A percentile compares a stretch with the other conserved stretches of the same genome.
phyloP scores from a whole-genome alignment of 139 green algal genomes.

The Chlamydomonas eustigma region DNA sequence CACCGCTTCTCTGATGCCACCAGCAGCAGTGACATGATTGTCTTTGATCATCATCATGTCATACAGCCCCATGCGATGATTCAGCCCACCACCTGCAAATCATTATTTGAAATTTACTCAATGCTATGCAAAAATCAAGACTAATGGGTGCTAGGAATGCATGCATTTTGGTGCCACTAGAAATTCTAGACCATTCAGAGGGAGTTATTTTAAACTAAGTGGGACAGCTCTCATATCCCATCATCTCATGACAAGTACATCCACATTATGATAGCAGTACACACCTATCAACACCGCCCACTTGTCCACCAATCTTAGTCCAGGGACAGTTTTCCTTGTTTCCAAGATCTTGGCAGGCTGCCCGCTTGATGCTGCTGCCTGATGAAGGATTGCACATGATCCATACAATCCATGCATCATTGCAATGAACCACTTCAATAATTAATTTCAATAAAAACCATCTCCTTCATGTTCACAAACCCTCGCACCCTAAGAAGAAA shows the following conservation, averaged over 20 bases:
- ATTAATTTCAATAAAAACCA: too few species aligned
- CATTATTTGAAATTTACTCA: too few species aligned
- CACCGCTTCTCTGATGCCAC: slow-evolving; percentile 74
- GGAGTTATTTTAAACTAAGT: too few species aligned
- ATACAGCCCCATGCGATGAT: slow-evolving; percentile 79
- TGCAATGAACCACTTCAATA: too few species aligned
- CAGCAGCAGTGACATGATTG: slow-evolving; percentile 97
- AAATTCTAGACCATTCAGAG: too few species aligned
- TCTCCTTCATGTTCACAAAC: background rate
- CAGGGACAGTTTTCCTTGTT: slow-evolving; percentile 33
- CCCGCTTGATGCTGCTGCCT: background rate
- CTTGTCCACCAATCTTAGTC: slow-evolving; percentile 94
- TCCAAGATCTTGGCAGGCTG: slow-evolving; percentile 2
- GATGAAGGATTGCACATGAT: too few species aligned
- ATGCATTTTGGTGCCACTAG: too few species aligned
- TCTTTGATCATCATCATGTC: slow-evolving; percentile 99
- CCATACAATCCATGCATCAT: too few species aligned
- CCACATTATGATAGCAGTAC: background rate
- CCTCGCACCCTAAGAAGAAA: background rate
- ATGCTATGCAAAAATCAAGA: too few species aligned
- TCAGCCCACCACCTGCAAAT: slow-evolving; percentile 64
- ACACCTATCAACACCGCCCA: slow-evolving; percentile 90
- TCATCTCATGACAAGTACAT: too few species aligned
- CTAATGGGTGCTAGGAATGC: too few species aligned
- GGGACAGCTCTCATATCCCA: too few species aligned